A percentile compares a stretch with the other conserved stretches of the same genome.
Conservation (phyloP, 345 rosid species). For the Hirschfeldia incana region DNA sequence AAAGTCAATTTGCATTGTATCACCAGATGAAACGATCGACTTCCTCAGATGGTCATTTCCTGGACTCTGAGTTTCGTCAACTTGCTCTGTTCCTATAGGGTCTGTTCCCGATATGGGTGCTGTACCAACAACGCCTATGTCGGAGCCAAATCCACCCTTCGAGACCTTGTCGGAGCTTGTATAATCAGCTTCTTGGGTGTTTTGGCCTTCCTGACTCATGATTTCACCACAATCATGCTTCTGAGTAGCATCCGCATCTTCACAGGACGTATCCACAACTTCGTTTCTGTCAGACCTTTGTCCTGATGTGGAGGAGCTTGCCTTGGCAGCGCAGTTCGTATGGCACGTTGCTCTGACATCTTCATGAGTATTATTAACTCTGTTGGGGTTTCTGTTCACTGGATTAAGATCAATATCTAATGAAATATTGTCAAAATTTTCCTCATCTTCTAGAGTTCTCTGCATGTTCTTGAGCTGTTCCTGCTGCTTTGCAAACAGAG, state of each 20-base stretch:
- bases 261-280: constrained; percentile 50
- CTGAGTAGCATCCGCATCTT: constrained; percentile 81
- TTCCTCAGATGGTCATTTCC: constrained; percentile 48
- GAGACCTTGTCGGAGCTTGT: constrained; percentile 50
- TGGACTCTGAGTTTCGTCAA: constrained; percentile 77
- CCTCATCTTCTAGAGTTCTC: constrained; percentile 91
- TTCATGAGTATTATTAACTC: constrained; percentile 30
- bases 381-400: constrained; percentile 32
- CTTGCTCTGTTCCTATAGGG: constrained; percentile 67
- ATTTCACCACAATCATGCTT: constrained; percentile 83
- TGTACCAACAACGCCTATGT: constrained; percentile 63
- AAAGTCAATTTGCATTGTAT: constrained; percentile 82
- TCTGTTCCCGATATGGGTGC: constrained; percentile 60
- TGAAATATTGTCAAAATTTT: constrained; percentile 76
- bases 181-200: constrained; percentile 77
- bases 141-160: constrained; percentile 82
- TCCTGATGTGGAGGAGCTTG: constrained; percentile 55
- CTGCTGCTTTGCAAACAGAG: constrained; percentile 85
- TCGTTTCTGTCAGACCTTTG: constrained; percentile 46
- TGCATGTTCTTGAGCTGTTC: constrained; percentile 94
- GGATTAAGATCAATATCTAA: constrained; percentile 63
- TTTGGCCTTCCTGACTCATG: constrained; percentile 71
- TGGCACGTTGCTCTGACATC: constrained; percentile 35
- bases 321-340: constrained; percentile 43
- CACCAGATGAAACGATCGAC: constrained; percentile 50